These are phyloP conservation scores for Coniochaeta sp. DNA, from an alignment of 2,329 filamentous ascomycete species.

Conservation along the genomic window DNA sequence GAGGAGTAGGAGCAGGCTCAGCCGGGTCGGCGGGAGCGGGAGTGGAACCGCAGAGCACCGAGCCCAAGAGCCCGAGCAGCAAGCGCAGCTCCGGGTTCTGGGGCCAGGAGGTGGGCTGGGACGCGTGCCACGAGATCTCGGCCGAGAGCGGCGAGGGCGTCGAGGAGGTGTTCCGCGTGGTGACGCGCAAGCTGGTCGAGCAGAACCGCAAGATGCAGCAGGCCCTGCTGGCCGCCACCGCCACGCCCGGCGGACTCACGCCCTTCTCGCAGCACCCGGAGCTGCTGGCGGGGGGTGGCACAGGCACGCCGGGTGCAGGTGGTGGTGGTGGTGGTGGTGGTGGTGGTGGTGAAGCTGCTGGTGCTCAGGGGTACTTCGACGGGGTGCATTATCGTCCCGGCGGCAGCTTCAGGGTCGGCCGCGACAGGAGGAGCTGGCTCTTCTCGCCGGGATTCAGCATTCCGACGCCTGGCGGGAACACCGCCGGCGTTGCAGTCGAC, in stretches of 20 bases:
- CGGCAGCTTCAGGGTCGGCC: constrained; percentile 49
- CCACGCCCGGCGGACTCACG: constrained; percentile 41
- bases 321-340: constrained; percentile 6
- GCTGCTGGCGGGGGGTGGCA: constrained; percentile 29
- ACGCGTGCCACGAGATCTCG: constrained; percentile 94
- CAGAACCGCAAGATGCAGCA: constrained; percentile 58
- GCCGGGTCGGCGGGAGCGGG: not conserved
- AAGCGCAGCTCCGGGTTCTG: constrained; percentile 72
- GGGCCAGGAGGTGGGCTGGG: constrained; percentile 91
- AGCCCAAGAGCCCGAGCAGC: constrained; percentile 53
- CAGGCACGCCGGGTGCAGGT: constrained; percentile 10
- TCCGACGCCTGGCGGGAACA: constrained; percentile 21
- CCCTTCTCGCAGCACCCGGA: constrained; percentile 12
- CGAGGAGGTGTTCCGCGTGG: constrained; percentile 84
- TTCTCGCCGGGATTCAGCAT: constrained; percentile 45
- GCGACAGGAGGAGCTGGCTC: constrained; percentile 52
- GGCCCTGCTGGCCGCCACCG: constrained; percentile 47
- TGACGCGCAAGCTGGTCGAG: constrained; percentile 55
- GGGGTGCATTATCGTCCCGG: constrained; percentile 29
- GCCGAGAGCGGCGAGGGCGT: constrained; percentile 93
- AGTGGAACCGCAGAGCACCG: constrained; percentile 22
- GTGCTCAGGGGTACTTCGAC: constrained; percentile 38
- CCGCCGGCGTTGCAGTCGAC: constrained; percentile 35
- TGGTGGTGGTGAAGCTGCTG: constrained; percentile 6
- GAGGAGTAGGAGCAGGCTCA: constrained; percentile 2